Conservation (phyloP, 192 early-diverging fungal species). For the Funneliformis mosseae region DNA sequence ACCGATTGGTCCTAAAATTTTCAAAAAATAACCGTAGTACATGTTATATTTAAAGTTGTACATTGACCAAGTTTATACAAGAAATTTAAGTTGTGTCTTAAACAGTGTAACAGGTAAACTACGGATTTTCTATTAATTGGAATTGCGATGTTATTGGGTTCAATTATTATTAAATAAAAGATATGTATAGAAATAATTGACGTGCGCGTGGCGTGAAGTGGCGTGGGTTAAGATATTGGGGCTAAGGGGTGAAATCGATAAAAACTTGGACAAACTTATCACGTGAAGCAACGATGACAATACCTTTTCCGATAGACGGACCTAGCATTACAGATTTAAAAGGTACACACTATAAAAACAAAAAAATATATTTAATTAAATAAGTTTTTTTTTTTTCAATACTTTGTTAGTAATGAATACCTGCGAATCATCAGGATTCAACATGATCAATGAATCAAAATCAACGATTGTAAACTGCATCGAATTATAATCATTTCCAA, state of each 20-base stretch:
- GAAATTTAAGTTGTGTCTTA: too few species aligned
- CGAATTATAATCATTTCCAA: not conserved
- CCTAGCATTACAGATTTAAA: slow-evolving; percentile 41
- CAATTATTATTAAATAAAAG: too few species aligned
- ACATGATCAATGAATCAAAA: slow-evolving; percentile 45
- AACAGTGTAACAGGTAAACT: too few species aligned
- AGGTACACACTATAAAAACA: slow-evolving; percentile 8
- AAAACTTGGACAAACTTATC: too few species aligned
- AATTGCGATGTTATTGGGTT: too few species aligned
- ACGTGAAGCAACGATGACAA: not conserved
- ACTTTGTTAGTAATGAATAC: slow-evolving; percentile 17
- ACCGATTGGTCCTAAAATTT: slow-evolving; percentile 37
- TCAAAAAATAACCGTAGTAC: not conserved
- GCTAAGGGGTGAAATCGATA: not conserved
- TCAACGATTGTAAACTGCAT: slow-evolving; percentile 39
- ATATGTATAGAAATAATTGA: too few species aligned
- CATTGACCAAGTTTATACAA: too few species aligned
- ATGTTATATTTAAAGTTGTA: too few species aligned
- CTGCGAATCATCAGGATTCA: slow-evolving; percentile 43
- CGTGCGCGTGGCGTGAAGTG: too few species aligned
- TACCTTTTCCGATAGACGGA: slow-evolving; percentile 39
- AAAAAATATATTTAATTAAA: not conserved
- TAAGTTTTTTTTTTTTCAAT: not conserved
- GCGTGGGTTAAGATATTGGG: not conserved
- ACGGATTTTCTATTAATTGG: not conserved